Conservation (phyloP, 306 rosid species). For the Carpinus viminea region DNA sequence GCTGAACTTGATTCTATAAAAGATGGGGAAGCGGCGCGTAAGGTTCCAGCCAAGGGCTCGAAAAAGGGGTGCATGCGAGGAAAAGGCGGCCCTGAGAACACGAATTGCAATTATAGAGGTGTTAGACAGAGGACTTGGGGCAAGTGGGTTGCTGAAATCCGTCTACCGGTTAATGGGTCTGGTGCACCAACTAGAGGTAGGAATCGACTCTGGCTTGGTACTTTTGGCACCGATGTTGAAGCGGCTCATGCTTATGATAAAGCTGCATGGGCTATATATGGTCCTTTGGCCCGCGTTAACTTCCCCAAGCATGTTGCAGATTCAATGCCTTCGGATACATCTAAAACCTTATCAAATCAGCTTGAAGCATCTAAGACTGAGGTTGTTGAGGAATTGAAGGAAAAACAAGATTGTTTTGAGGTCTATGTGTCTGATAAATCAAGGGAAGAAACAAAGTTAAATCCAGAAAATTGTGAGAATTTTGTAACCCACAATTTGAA, state of each 20-base stretch:
- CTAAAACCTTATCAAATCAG: constrained; percentile 13
- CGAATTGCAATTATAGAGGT: constrained; percentile 68
- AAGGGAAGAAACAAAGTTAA: constrained; percentile 9
- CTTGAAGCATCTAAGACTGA: not conserved
- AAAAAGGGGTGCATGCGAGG: constrained; percentile 92
- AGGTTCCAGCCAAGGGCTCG: constrained; percentile 67
- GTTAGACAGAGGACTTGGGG: constrained; percentile 97
- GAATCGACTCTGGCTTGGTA: constrained; percentile 85
- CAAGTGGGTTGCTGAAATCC: constrained; percentile 92
- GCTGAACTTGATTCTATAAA: constrained; percentile 30
- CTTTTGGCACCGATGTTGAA: constrained; percentile 71
- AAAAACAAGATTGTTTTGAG: constrained; percentile 16
- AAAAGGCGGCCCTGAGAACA: constrained; percentile 95
- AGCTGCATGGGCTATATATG: constrained; percentile 51
- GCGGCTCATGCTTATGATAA: constrained; percentile 91
- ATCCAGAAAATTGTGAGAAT: not conserved
- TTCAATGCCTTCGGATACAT: constrained; percentile 5
- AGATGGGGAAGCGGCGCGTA: constrained; percentile 23
- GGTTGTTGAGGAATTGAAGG: constrained; percentile 22
- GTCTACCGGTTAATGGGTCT: constrained; percentile 51
- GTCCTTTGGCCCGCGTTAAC: constrained; percentile 57
- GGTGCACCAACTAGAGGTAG: constrained; percentile 29
- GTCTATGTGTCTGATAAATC: not conserved
- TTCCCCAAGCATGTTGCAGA: constrained; percentile 40
- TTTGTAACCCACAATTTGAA: not conserved